Base-by-base conservation (phyloP, 2,329 filamentous ascomycete species). In the Pseudogymnoascus sp. region DNA sequence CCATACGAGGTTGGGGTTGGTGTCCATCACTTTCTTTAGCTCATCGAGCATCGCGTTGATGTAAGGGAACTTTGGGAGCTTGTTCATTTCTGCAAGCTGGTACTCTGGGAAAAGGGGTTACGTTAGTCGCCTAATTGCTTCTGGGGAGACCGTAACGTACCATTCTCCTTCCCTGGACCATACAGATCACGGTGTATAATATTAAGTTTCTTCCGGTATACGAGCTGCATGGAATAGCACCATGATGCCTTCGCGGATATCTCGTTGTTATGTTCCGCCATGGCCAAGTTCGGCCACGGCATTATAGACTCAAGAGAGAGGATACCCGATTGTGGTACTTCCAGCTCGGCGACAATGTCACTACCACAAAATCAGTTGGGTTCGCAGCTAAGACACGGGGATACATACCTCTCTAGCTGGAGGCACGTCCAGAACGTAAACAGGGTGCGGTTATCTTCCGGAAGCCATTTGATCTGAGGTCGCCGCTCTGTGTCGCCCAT, bases 371-470 rank as follows among this genome's bases (percentile, higher is more conserved):
- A n/a, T 16, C 6, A 66, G 62, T 61, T 39, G 7, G 31, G 14
- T 26, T 42, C n/a, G 29, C 8, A 29, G 34, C 18, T 37, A n/a
- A 42, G 18, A 40, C 3, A 47, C 6, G 34, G n/a, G 21, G 37
- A 57, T 18, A 62, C 75, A 68, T 75, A 91, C 88, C 88, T 96
- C 75, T 97, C 93, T 10, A 97, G 81, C 72, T 97, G 93, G 67
- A 97, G 78, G 73, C 91, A 96, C 6, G 93, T 95, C 93, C 93
- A 97, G 71, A 93, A 97, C 0, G 91, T 88, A 69, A 96, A 82
- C 12, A 88, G 80, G 37, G 88, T 80, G 64, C 88, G 80, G 71
- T 92, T 90, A 69, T 87, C 83, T 54, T 71, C 47, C 3, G 26
- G 23, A 31, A 31, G 47, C 47, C 23, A 54, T 18, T 31, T 54